Evolutionary conservation across 75 land plant genomes (phyloP).

Genomic region (Gnetum montanum): DNA sequence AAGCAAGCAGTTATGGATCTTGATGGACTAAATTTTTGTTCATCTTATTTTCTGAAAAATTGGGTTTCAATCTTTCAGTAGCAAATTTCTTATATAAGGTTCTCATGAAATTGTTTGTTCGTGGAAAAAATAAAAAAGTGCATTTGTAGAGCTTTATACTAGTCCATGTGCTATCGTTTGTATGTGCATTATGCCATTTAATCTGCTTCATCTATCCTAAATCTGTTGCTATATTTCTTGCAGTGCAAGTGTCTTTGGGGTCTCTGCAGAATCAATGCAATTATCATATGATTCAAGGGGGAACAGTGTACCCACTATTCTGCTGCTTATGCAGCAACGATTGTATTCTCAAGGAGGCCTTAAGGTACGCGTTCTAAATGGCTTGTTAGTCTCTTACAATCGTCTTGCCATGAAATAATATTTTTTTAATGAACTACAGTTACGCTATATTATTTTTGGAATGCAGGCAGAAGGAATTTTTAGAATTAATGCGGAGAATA

Average conservation of each 20-base stretch:
- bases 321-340: conserved; percentile 83
- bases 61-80: too few species aligned
- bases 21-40: too few species aligned
- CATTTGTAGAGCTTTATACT: too few species aligned
- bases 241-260: conserved; percentile 85
- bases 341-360: conserved; percentile 85
- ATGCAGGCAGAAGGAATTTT: conserved; percentile 92
- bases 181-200: too few species aligned
- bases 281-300: conserved; percentile 80
- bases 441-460: too few species aligned
- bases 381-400: background rate
- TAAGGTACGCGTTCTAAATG: conserved; percentile 38
- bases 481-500: conserved; percentile 89
- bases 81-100: too few species aligned
- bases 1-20: too few species aligned
- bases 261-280: conserved; percentile 97
- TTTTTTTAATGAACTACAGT: background rate
- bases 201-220: too few species aligned
- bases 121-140: too few species aligned
- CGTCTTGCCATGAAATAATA: background rate
- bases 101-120: too few species aligned
- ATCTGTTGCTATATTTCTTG: conserved; percentile 8
- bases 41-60: too few species aligned
- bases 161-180: too few species aligned
- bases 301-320: conserved; percentile 91